Conservation (phyloP, 75 land plant genomes). For the Picea glauca region DNA sequence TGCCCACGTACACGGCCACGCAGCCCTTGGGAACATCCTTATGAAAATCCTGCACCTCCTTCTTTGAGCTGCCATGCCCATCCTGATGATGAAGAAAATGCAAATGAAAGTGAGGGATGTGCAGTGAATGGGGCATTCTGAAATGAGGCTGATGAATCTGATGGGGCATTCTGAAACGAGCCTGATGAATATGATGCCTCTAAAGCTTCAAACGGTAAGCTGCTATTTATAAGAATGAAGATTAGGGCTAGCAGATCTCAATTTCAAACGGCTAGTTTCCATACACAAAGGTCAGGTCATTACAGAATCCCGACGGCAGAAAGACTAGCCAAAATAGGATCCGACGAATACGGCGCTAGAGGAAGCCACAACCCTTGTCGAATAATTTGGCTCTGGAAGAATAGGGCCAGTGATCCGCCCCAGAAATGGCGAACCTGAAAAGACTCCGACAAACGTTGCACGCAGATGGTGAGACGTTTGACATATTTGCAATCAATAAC, state of each 20-base stretch:
- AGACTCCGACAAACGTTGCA: too few relatives aligned
- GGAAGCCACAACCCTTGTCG: too few relatives aligned
- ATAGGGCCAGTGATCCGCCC: too few relatives aligned
- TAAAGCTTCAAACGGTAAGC: neutral
- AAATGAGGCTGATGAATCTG: neutral
- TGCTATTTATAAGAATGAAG: neutral
- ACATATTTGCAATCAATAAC: too few relatives aligned
- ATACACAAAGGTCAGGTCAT: too few relatives aligned
- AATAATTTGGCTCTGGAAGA: too few relatives aligned
- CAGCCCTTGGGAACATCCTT: slow-evolving; percentile 54
- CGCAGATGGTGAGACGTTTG: too few relatives aligned
- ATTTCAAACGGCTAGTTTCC: too few relatives aligned
- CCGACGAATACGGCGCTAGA: too few relatives aligned
- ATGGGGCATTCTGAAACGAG: neutral
- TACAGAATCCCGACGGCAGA: too few relatives aligned
- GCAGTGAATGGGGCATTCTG: slow-evolving; percentile 9
- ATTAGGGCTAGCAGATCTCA: neutral
- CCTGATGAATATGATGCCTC: neutral
- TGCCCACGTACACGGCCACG: slow-evolving; percentile 54
- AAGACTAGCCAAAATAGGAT: too few relatives aligned
- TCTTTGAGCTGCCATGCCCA: neutral
- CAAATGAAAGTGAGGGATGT: slow-evolving; percentile 26
- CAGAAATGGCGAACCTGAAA: too few relatives aligned
- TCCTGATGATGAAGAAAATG: neutral
- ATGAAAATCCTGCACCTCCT: neutral